Percentiles rank a stretch among this genome's conserved stretches.
Evolutionary conservation across 257 asterid species (phyloP).

Genomic region (Avicennia marina): DNA sequence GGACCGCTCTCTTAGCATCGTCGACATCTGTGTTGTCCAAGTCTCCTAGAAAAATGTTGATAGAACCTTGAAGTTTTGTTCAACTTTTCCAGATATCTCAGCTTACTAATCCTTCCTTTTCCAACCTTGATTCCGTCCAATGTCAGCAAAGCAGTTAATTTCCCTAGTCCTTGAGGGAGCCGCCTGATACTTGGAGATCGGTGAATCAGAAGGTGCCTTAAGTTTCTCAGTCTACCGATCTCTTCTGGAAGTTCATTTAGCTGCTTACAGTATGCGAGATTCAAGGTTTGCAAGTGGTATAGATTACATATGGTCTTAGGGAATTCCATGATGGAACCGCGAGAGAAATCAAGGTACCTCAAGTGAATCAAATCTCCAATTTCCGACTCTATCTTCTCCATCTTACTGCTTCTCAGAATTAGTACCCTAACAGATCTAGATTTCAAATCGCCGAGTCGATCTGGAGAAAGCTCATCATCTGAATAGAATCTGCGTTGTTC

Average conservation of each 20-base stretch:
- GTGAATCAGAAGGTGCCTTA: conserved; percentile 8
- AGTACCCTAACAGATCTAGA: background rate
- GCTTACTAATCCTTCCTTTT: background rate
- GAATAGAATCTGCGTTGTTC: background rate
- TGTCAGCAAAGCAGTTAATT: conserved; percentile 5
- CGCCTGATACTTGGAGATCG: background rate
- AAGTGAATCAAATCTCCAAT: conserved; percentile 9
- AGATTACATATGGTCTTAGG: conserved; percentile 10
- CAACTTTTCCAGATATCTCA: background rate
- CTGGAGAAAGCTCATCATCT: background rate
- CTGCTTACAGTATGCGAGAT: background rate
- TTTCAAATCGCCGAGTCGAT: background rate
- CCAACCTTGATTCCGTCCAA: background rate
- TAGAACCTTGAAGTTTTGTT: conserved; percentile 6
- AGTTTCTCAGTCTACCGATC: background rate
- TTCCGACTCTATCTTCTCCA: background rate
- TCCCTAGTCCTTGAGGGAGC: conserved; percentile 6
- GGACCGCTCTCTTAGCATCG: background rate
- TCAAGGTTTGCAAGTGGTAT: conserved; percentile 6
- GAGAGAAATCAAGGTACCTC: conserved; percentile 5
- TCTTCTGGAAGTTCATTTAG: background rate
- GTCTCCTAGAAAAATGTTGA: background rate
- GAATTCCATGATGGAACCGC: background rate
- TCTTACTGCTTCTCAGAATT: background rate
- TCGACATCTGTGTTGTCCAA: background rate